Evolutionary conservation across 495 filamentous ascomycete species (phyloP).

Genomic region (Aspergillus affinis): DNA sequence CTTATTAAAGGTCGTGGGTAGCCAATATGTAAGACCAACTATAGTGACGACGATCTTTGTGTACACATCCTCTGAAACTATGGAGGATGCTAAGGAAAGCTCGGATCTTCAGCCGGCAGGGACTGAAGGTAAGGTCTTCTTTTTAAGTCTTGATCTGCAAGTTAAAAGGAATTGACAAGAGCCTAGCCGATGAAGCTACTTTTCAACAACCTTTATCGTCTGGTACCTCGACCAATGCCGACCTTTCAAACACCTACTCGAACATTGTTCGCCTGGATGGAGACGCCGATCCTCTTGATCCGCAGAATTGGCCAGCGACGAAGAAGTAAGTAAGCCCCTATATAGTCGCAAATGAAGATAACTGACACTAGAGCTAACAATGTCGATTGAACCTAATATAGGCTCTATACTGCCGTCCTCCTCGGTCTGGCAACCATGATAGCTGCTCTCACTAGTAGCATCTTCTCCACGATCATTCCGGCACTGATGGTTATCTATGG

Average conservation of each 20-base stretch:
- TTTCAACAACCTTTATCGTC: neutral
- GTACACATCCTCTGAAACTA: neutral
- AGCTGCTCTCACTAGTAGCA: constrained; percentile 21
- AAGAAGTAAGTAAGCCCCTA: constrained; percentile 9
- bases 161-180: neutral
- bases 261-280: constrained; percentile 5
- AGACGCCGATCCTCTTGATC: constrained; percentile 9
- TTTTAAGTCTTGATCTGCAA: neutral
- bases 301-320: constrained; percentile 15
- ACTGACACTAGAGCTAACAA: neutral
- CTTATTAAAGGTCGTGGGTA: neutral
- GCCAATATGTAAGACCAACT: neutral
- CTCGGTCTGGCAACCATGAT: constrained; percentile 24
- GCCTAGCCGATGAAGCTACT: neutral
- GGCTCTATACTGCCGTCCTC: constrained; percentile 19
- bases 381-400: constrained; percentile 22
- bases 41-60: neutral
- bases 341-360: neutral
- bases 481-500: constrained; percentile 38
- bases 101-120: neutral
- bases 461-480: constrained; percentile 21
- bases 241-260: neutral
- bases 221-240: neutral
- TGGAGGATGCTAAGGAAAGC: neutral
- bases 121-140: neutral